Conservation (phyloP, 2,329 filamentous ascomycete species). For the Pseudocercospora eumusae region DNA sequence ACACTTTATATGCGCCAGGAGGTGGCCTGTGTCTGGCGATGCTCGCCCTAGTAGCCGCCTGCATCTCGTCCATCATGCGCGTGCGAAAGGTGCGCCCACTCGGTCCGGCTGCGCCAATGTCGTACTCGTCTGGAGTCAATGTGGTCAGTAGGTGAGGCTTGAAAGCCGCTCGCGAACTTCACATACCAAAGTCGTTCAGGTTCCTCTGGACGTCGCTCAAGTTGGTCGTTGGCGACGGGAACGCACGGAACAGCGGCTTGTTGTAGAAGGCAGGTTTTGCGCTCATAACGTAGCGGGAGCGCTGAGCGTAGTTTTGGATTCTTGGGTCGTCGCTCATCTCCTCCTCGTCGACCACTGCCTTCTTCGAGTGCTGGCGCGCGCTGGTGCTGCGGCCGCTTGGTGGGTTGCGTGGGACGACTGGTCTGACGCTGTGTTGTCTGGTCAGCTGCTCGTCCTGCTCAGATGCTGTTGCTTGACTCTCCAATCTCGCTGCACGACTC, state of each 20-base stretch:
- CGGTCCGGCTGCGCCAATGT: neutral
- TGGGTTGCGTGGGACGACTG: slow-evolving; percentile 2
- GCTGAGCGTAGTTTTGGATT: slow-evolving; percentile 22
- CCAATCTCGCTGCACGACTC: neutral
- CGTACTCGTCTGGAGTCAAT: slow-evolving; percentile 13
- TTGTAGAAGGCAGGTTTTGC: neutral
- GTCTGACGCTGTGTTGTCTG: neutral
- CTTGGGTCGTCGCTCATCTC: slow-evolving; percentile 23
- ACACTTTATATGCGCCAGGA: neutral
- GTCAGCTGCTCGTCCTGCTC: slow-evolving; percentile 1
- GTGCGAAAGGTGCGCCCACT: neutral
- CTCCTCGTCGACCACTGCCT: neutral
- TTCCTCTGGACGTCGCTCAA: slow-evolving; percentile 12
- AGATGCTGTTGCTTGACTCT: neutral
- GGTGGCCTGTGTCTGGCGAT: neutral
- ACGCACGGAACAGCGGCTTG: slow-evolving; percentile 8
- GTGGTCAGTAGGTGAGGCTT: slow-evolving; percentile 3
- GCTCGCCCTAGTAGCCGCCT: neutral
- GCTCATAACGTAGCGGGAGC: neutral
- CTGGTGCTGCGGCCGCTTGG: neutral
- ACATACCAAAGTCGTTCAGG: slow-evolving; percentile 17
- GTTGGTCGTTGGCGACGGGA: slow-evolving; percentile 15
- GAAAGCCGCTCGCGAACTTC: neutral
- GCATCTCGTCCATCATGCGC: neutral
- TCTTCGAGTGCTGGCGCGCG: neutral